Conservation (phyloP, 2,329 filamentous ascomycete genomes). For the Monosporascus sp. region DNA sequence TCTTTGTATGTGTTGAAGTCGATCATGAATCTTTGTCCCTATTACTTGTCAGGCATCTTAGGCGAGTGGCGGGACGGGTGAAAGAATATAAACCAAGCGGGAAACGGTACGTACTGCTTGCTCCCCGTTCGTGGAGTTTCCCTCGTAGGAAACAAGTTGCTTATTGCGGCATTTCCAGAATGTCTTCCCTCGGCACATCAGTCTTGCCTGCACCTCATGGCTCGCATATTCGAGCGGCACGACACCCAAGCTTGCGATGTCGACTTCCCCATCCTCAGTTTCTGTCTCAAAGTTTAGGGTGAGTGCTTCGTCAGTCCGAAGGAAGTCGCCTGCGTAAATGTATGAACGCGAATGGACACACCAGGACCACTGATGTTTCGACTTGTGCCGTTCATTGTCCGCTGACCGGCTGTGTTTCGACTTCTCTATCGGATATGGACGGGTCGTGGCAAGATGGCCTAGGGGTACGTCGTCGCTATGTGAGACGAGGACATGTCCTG, state of each 20-base stretch:
- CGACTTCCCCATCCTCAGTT: conserved; percentile 1
- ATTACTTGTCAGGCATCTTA: neutral
- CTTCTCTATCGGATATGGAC: neutral
- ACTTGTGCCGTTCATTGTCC: neutral
- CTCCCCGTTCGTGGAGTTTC: neutral
- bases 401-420: neutral
- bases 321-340: neutral
- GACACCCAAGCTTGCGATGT: neutral
- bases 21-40: conserved; percentile 7
- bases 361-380: neutral
- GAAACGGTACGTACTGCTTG: neutral
- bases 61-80: neutral
- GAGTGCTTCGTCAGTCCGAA: neutral
- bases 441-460: neutral
- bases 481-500: neutral
- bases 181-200: neutral
- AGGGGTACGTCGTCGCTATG: neutral
- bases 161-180: conserved; percentile 2
- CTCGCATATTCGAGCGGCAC: conserved; percentile 1
- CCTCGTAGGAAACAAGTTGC: conserved; percentile 3
- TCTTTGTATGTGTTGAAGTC: conserved; percentile 9
- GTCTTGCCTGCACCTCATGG: neutral
- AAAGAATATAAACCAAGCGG: neutral
- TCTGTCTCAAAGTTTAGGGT: neutral
- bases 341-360: neutral